These are phyloP conservation scores for Rhodosporidiobolus odoratus DNA, from an alignment of 768 basidiomycete genomes.

Conservation along the genomic window DNA sequence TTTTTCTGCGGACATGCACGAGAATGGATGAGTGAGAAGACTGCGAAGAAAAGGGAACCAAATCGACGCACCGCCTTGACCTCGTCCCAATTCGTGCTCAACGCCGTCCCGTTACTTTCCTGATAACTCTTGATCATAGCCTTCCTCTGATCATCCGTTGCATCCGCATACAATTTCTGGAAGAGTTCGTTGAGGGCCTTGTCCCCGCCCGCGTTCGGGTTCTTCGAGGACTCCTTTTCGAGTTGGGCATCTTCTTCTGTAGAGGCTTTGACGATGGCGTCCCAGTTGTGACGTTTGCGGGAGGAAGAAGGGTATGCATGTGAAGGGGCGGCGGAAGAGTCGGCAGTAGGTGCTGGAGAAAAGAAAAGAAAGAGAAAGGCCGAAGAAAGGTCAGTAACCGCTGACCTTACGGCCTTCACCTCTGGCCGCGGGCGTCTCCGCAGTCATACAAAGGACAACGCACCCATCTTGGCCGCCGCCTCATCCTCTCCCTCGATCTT, in stretches of 20 bases:
- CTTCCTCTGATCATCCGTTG: conserved; percentile 81
- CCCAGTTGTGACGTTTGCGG: conserved; percentile 76
- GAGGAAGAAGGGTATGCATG: conserved; percentile 46
- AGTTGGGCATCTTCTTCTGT: conserved; percentile 59
- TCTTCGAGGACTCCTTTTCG: conserved; percentile 53
- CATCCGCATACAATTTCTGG: conserved; percentile 69
- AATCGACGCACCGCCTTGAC: conserved; percentile 55
- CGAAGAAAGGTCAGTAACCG: conserved; percentile 9
- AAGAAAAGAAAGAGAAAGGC: conserved; percentile 45
- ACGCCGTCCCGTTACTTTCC: conserved; percentile 89
- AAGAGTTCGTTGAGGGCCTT: conserved; percentile 70
- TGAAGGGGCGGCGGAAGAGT: conserved; percentile 45
- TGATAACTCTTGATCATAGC: conserved; percentile 98
- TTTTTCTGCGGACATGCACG: conserved; percentile 42
- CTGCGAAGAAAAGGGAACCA: not conserved
- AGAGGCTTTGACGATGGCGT: conserved; percentile 67
- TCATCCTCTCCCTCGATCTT: conserved; percentile 62
- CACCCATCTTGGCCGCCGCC: conserved; percentile 7
- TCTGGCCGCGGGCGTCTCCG: not conserved
- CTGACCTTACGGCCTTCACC: not conserved
- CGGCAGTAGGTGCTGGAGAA: conserved; percentile 43
- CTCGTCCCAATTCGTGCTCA: conserved; percentile 94
- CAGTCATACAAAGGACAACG: conserved; percentile 1
- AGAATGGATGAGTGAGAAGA: not conserved
- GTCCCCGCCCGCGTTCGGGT: conserved; percentile 87